Evolutionary conservation across 306 rosid genomes (phyloP).

Genomic region (cucumber (Cucumis sativus)): Cucumber_9930_V3 NC_026660.2:7947001-7947500

Average conservation of each 20-base stretch:
- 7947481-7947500: conserved; percentile 39
- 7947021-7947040: conserved; percentile 84
- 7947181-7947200: conserved; percentile 47
- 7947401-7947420: conserved; percentile 41
- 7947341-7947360: conserved; percentile 45
- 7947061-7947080: conserved; percentile 64
- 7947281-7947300: not conserved
- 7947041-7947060: conserved; percentile 88
- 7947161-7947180: conserved; percentile 69
- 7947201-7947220: conserved; percentile 57
- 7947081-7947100: conserved; percentile 51
- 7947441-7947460: conserved; percentile 64
- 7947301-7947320: conserved; percentile 14
- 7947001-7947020: conserved; percentile 40
- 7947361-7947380: conserved; percentile 59
- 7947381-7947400: conserved; percentile 34
- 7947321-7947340: conserved; percentile 32
- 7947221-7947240: not conserved
- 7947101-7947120: conserved; percentile 70
- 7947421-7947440: conserved; percentile 54
- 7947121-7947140: conserved; percentile 80
- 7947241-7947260: not conserved
- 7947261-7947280: not conserved
- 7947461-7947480: conserved; percentile 47
- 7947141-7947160: conserved; percentile 84